Evolutionary conservation across 2,329 filamentous ascomycete species (phyloP), one percentile per base, ranked within the genome.

Genomic region (Penicillium sp.): DNA sequence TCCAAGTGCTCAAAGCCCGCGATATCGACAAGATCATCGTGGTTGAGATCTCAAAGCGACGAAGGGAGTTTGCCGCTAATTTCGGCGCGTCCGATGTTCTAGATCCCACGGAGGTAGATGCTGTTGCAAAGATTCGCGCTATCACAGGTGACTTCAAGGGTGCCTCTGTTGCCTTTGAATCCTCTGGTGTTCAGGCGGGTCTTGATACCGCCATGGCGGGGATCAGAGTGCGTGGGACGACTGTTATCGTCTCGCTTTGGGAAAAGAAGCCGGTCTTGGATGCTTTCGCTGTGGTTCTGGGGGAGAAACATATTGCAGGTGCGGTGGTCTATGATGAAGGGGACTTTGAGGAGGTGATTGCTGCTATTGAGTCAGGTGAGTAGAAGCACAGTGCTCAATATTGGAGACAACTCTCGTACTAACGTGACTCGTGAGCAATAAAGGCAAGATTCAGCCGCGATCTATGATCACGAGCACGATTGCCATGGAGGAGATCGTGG

Each of bases 191-290:
- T n/a, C 78, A 82, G 15, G 78, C 78, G 1, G 83, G 77, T 12
- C 68, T 82, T 6, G 74, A 78, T 60, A 69, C 63, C 65, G 84
- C 73, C 65, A 82, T 80, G 54, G 72, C 78, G 15, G 79, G 81
- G 0, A 81, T 87, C 5, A 77, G 80, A 55, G 78, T 81, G 0
- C 77, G 82, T 37, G 86, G 86, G 0, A 84, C 83, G 0, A 77
- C 88, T 0, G 80, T 88, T 3, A 88, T 88, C 61, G 80, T 89
- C 6, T 85, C 86, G 0, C 82, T 88, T 5, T 88, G 85, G 85
- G 85, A 86, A 63, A 82, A 80, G 58, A 78, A 77, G 35, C 78
- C 86, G 4, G 78, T 77, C 0, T 81, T 88, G 59, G 77, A 84
- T 62, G 80, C 82, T 1, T 83, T 84, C 63, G 78, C 80, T 68